Base-by-base conservation (phyloP, 164 flowering plant genomes). In the Vitis rupestris region DNA sequence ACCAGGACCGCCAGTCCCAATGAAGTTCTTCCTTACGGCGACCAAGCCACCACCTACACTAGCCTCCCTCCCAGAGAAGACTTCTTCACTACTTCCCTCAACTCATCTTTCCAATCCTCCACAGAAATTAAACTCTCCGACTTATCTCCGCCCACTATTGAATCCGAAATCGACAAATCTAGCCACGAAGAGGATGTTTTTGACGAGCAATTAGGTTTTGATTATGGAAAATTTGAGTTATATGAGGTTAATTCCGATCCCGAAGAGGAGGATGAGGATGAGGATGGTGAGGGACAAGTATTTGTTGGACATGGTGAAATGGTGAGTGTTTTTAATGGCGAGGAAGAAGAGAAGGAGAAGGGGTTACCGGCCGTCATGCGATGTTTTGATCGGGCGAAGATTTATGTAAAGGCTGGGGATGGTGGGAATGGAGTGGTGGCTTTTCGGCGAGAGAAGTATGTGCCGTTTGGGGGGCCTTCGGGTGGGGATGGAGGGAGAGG, bases 401-500 rank as follows among this genome's bases (percentile, higher is more conserved):
- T 95, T 8, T 93, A 69, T 52, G 99, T 83, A 30, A 91, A 87
- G 74, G 93, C 93, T 0, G 98, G 99, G 3, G 87, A 91, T 60
- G 99, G 99, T 3, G 99, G 99, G 53, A 95, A 91, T 67, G 99
- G 99, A 0, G 97, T 90, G 27, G 94, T 93, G 77, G 99, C 99
- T 1, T 91, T 95, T 68, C 78, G 98, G 67, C 80, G 99, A 6
- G 99, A 95, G 82, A 95, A 95, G 81, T 95, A 67, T 29, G 96
- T 91, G 67, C 98, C 99, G 0, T 69, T 85, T 29, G 99, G 98
- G 1, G 99, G 99, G 10, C 99, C 99, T 4, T 88, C 99, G 1
- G 99, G 99, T 3, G 98, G 99, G 8, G 94, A 93, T 58, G 99
- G 99, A 30, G 99, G 98, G 54, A 82, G 88, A 63, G 99, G 99